Percentiles rank a stretch among this genome's conserved stretches.
Evolutionary conservation across 2,329 filamentous ascomycete species (phyloP).

Genomic region (Diaporthe aspalathi): DNA sequence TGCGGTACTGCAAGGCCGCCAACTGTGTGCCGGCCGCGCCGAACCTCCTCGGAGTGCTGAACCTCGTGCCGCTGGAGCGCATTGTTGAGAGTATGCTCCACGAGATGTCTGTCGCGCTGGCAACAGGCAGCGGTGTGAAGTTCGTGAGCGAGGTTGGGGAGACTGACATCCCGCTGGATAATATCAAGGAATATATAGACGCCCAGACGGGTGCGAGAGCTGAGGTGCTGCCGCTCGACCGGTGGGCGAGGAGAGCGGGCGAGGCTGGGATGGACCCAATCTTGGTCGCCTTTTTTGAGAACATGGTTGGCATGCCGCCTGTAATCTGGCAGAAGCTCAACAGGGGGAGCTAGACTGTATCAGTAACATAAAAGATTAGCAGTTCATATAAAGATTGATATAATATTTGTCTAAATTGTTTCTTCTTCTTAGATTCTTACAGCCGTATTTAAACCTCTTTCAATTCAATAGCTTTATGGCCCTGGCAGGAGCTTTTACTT

Average conservation of each 20-base stretch:
- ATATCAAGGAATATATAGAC: background rate
- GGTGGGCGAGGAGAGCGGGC: background rate
- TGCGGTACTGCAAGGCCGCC: background rate
- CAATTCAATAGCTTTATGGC: too few species aligned
- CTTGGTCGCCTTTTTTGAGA: background rate
- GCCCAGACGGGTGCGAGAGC: background rate
- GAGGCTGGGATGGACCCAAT: background rate
- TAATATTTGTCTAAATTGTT: too few species aligned
- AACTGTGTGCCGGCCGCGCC: background rate
- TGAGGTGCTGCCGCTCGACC: background rate
- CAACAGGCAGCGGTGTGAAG: background rate
- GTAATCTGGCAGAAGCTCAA: background rate
- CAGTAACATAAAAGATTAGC: background rate
- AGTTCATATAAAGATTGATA: too few species aligned
- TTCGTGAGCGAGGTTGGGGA: background rate
- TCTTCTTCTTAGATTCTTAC: too few species aligned
- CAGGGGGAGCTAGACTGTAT: background rate
- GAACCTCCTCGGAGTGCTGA: background rate
- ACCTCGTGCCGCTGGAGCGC: background rate
- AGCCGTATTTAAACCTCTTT: too few species aligned
- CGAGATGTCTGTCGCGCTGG: background rate
- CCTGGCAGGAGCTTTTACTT: too few species aligned
- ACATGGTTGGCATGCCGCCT: background rate
- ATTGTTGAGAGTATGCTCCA: background rate
- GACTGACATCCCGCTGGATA: background rate